Base-by-base conservation (phyloP, 192 early-diverging fungal genomes). In the Umbelopsis ramanniana region DNA sequence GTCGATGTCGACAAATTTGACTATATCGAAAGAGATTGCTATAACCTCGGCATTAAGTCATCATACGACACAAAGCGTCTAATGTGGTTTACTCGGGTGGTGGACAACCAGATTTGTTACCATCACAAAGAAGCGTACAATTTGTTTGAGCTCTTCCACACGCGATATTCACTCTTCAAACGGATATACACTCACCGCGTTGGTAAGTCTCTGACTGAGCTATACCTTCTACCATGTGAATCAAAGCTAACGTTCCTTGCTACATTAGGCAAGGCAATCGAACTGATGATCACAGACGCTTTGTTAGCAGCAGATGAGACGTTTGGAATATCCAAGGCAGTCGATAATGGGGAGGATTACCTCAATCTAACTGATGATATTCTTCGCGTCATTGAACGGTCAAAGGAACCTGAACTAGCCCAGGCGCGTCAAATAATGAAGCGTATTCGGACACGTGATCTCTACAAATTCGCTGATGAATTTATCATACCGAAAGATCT, bases 1-100 rank as follows among this genome's bases (percentile, higher is more conserved):
- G 82, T 99, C 19, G 97, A 99, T 74, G 96, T 98, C 6, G 97
- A 99, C 79, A 96, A 96, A 79, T 95, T 96, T 68, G 89, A 91
- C 76, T 93, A 91, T 68, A 77, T 93, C 23, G 85, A 91, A 76
- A 79, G 92, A 17, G 92, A 92, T 82, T 95, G 92, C 70, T 89
- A 93, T 74, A 95, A 96, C 69, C 79, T 92, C 12, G 91, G 91
- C 6, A 79, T 94, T 19, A 84, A 81, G 48, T 79, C 72, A 50
- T 82, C 76, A 11, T 83, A 81, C 40, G 84, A 87, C 57, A 79
- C 77, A 24, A 79, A 80, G 9, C 80, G 95, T 38, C 79, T 96
- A 3, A 92, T 97, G 88, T 83, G 85, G 55, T 90, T 90, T 73
- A 89, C 90, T 6, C 89, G 94, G 46, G 95, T 98, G 5, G 90